phyloP scores from a whole-genome alignment of 352 stramenopile species.

The Thalassiosira sp. region DNA sequence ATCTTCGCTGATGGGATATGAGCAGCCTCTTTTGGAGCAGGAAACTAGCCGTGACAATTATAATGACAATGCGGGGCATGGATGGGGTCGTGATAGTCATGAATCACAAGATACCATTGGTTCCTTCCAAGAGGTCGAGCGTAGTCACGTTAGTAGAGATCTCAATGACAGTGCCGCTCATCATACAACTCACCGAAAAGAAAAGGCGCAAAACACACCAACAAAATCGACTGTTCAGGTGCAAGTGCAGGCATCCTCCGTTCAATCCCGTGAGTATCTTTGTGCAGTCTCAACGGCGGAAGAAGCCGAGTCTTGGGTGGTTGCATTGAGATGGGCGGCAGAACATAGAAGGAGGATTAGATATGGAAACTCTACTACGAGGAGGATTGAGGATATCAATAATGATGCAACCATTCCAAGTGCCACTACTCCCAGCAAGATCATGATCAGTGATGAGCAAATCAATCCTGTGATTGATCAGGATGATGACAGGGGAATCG shows the following conservation, averaged over 20 bases:
- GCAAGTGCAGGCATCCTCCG: conserved; percentile 44
- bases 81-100: conserved; percentile 20
- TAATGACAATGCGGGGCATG: conserved; percentile 11
- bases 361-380: conserved; percentile 12
- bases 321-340: conserved; percentile 77
- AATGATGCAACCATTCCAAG: conserved; percentile 5
- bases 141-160: conserved; percentile 14
- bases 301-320: conserved; percentile 80
- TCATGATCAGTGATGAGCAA: conserved; percentile 6
- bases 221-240: conserved; percentile 26
- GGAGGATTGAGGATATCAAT: not conserved
- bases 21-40: conserved; percentile 14
- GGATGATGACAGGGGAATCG: not conserved
- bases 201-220: conserved; percentile 3
- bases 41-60: conserved; percentile 1
- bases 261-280: conserved; percentile 74
- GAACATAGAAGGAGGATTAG: conserved; percentile 34
- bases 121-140: conserved; percentile 17
- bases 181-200: not conserved
- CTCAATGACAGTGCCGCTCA: not conserved
- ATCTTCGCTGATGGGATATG: conserved; percentile 40
- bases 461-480: not conserved
- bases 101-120: conserved; percentile 24
- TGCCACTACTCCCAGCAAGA: conserved; percentile 10
- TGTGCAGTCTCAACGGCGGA: conserved; percentile 72